Base-by-base conservation (phyloP, 78 protist species). In the Dictyostelium capitatum region DNA sequence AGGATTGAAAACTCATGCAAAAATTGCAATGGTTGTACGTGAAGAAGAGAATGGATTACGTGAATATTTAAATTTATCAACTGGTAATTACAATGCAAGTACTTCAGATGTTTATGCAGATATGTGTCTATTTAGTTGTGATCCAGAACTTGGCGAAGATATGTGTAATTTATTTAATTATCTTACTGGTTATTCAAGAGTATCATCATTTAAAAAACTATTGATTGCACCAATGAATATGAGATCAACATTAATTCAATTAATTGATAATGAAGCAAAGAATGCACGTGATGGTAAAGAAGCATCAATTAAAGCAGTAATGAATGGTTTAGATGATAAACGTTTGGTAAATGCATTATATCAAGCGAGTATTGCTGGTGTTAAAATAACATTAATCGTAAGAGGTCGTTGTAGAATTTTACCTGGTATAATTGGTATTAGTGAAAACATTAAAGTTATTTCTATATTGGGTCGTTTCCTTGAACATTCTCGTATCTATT, bases 211-310 rank as follows among this genome's bases (percentile, higher is more conserved):
- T n/a, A 89, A 78, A 70, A 89, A 89, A 56, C 87, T 89, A 15
- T n/a, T 89, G 51, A 80, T 89, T 47, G 87, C 94, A 4, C 94
- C 94, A 41, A 80, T 89, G 90, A 89, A 89, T 23, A 89, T 80
- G 90, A 56, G 90, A 79, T 79, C 94, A 0, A 89, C 94, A 3
- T 43, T 89, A 14, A 69, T 89, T 20, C 87, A 89, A 80, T 46
- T 89, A 53, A 89, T 89, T 28, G 89, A 89, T 15, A 89, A 51
- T 20, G 94, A 89, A 25, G 89, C 94, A 0, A 48, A 72, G 19
- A 79, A 79, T 57, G 94, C 94, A 1, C 53, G 81, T 54, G 80
- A 79, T 8, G 94, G 94, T 30, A 89, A 89, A 72, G 89, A 89
- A 19, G 94, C 94, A 11, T 46, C 89, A 2, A 89, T 89, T 17